These are phyloP conservation scores for Rehmannia glutinosa DNA, from an alignment of 257 asterid species.

Conservation along the genomic window DNA sequence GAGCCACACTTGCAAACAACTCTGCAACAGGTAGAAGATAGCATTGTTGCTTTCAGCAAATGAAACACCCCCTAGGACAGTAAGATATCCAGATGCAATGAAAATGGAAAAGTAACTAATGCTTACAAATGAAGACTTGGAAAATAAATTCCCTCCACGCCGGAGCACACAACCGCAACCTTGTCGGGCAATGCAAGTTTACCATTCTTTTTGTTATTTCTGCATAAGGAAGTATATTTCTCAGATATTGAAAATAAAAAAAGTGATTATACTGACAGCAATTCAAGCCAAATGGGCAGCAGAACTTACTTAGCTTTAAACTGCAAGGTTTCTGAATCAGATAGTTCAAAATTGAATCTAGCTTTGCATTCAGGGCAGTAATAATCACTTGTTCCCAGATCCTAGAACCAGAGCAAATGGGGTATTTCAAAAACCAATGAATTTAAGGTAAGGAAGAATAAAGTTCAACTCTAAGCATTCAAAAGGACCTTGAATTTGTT, in stretches of 20 bases:
- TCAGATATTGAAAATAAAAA: conserved; percentile 13
- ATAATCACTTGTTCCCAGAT: conserved; percentile 59
- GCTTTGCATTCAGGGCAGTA: conserved; percentile 99
- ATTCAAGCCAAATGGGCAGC: conserved; percentile 6
- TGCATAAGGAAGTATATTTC: conserved; percentile 33
- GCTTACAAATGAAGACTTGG: conserved; percentile 96
- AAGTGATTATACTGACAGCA: conserved; percentile 7
- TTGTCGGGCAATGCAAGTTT: conserved; percentile 60
- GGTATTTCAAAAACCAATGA: conserved; percentile 12
- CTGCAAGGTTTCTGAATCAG: conserved; percentile 77
- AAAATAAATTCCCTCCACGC: conserved; percentile 87
- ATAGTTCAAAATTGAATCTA: conserved; percentile 85
- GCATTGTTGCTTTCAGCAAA: conserved; percentile 14
- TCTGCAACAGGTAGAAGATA: conserved; percentile 38
- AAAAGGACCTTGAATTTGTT: conserved; percentile 51
- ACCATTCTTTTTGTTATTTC: conserved; percentile 60
- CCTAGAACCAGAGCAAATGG: conserved; percentile 43
- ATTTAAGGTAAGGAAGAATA: conserved; percentile 13
- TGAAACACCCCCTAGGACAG: background rate
- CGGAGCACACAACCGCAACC: conserved; percentile 79
- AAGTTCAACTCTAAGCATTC: conserved; percentile 2
- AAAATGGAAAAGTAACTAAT: conserved; percentile 13
- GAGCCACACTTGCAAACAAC: conserved; percentile 98
- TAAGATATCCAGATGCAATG: conserved; percentile 5
- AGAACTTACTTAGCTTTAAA: conserved; percentile 60